Conservation (phyloP, 257 asterid genomes). For the Solanum acaule region DNA sequence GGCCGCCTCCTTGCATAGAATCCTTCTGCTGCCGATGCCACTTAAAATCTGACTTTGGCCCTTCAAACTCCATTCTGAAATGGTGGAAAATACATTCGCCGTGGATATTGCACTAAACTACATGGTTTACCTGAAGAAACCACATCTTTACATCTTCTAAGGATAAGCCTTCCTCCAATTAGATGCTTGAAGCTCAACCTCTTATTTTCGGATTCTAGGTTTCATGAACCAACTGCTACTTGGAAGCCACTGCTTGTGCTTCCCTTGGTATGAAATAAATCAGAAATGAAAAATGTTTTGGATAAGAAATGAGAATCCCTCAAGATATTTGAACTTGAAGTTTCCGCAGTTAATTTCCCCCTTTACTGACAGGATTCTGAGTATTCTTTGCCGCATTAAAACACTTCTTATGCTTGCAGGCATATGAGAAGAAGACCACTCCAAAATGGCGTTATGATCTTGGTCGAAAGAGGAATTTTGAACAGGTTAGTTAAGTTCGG, state of each 20-base stretch:
- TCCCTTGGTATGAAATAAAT: not conserved
- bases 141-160: not conserved
- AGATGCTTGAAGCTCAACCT: not conserved
- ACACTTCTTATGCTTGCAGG: slow-evolving; percentile 37
- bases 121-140: not conserved
- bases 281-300: not conserved
- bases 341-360: not conserved
- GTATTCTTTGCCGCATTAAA: not conserved
- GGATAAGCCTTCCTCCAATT: not conserved
- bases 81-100: not conserved
- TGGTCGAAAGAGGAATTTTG: slow-evolving; percentile 82
- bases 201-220: not conserved
- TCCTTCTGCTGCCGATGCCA: not conserved
- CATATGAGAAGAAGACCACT: slow-evolving; percentile 79
- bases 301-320: not conserved
- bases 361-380: not conserved
- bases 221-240: not conserved
- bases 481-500: slow-evolving; percentile 44
- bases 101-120: not conserved
- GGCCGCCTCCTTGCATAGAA: not conserved
- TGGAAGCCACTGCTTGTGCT: not conserved
- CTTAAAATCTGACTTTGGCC: not conserved
- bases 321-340: not conserved
- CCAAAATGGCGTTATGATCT: slow-evolving; percentile 98
- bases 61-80: not conserved